Conservation (phyloP, 108 stramenopile genomes). For the Skeletonema menzelii region DNA sequence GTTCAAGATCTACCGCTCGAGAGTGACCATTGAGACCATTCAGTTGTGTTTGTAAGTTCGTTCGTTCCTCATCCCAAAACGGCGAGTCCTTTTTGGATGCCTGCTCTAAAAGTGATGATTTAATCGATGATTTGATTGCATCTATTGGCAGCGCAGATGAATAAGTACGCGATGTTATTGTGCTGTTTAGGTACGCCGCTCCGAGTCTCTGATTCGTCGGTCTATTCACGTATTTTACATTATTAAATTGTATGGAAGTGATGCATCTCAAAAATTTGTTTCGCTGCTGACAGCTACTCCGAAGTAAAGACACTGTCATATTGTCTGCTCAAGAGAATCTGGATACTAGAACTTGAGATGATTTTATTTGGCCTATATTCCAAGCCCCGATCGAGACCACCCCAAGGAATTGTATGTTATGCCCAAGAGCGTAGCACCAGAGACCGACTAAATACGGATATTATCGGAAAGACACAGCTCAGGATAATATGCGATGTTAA, state of each 20-base stretch:
- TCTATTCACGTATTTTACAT: neutral
- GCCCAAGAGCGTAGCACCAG: neutral
- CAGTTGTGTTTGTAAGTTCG: constrained; percentile 7
- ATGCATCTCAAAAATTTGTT: neutral
- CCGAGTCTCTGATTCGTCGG: neutral
- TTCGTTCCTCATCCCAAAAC: constrained; percentile 57
- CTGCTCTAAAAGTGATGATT: constrained; percentile 72
- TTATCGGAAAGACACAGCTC: neutral
- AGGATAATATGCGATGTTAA: no score
- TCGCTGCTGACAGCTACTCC: neutral
- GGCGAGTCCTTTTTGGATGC: constrained; percentile 64
- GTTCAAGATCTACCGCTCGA: constrained; percentile 27
- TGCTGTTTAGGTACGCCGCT: neutral
- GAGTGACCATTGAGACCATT: constrained; percentile 28
- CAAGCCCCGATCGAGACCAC: neutral
- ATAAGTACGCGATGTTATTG: constrained; percentile 11
- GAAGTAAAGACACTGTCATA: neutral
- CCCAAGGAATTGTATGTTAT: neutral
- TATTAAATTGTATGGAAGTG: neutral
- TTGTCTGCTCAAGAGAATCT: neutral
- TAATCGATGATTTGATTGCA: constrained; percentile 66
- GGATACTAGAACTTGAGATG: neutral
- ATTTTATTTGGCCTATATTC: neutral
- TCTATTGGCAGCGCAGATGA: constrained; percentile 49
- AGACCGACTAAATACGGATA: neutral